phyloP scores from a whole-genome alignment of 441 rosid genomes.

The Mallotus repandus region DNA sequence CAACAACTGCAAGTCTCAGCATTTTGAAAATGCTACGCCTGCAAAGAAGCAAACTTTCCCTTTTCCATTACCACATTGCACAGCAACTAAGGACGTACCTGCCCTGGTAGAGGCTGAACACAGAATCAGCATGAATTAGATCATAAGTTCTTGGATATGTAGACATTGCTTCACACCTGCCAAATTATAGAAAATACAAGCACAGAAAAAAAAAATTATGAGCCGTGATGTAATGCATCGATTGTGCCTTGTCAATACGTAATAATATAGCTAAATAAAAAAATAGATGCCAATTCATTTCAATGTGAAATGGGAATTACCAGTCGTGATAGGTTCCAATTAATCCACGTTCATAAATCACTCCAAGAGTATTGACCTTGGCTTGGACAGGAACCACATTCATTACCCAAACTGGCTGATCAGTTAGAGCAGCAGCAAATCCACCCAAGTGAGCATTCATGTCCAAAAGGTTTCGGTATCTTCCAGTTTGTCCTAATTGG shows the following conservation, averaged over 20 bases:
- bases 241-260: no score
- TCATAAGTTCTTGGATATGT: conserved; percentile 89
- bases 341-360: conserved; percentile 78
- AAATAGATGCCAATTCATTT: no score
- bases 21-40: background rate
- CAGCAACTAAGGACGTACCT: conserved; percentile 28
- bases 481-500: conserved; percentile 56
- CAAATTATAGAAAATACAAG: background rate
- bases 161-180: conserved; percentile 95
- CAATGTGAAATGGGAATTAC: conserved; percentile 29
- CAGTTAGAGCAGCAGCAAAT: conserved; percentile 67
- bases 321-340: conserved; percentile 81
- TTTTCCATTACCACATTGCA: background rate
- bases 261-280: no score
- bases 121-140: conserved; percentile 60
- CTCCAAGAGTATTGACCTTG: conserved; percentile 62
- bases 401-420: conserved; percentile 84
- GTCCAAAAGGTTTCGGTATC: conserved; percentile 70
- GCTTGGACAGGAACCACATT: conserved; percentile 75
- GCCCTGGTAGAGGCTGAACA: conserved; percentile 46
- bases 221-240: no score
- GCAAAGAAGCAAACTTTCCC: no score
- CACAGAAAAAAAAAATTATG: no score
- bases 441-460: conserved; percentile 82
- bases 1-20: no score